phyloP scores from a whole-genome alignment of 257 asterid genomes.

The Capsicum chinense region DNA sequence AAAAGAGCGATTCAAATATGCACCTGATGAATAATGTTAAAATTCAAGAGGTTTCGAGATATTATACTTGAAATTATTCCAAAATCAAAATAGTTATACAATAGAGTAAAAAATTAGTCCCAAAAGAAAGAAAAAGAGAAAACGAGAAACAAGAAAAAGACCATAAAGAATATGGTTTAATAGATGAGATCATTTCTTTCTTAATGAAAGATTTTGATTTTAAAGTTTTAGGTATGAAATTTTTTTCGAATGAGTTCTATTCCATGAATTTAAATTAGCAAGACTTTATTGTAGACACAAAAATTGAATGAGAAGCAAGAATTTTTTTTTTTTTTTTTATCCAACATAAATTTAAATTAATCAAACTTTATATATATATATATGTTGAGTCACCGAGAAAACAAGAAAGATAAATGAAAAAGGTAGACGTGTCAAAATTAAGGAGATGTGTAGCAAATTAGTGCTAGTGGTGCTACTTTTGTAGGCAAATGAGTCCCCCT shows the following conservation, averaged over 20 bases:
- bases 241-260: no score
- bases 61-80: background rate
- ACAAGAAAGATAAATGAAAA: background rate
- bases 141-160: background rate
- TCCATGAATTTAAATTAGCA: no score
- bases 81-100: background rate
- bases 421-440: background rate
- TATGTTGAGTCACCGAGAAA: no score
- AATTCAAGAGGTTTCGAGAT: background rate
- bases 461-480: background rate
- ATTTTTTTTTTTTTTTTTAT: no score
- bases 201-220: no score
- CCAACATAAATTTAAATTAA: no score
- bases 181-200: no score
- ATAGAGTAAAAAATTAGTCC: background rate
- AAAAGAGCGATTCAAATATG: background rate
- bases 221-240: no score
- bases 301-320: no score
- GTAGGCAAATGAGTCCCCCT: background rate
- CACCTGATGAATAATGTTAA: background rate
- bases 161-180: no score
- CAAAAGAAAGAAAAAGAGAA: background rate
- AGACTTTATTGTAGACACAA: no score
- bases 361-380: no score
- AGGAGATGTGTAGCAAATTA: conserved; percentile 14